These are phyloP conservation scores for Prunus mume DNA, from an alignment of 306 rosid species.

Conservation along the genomic window DNA sequence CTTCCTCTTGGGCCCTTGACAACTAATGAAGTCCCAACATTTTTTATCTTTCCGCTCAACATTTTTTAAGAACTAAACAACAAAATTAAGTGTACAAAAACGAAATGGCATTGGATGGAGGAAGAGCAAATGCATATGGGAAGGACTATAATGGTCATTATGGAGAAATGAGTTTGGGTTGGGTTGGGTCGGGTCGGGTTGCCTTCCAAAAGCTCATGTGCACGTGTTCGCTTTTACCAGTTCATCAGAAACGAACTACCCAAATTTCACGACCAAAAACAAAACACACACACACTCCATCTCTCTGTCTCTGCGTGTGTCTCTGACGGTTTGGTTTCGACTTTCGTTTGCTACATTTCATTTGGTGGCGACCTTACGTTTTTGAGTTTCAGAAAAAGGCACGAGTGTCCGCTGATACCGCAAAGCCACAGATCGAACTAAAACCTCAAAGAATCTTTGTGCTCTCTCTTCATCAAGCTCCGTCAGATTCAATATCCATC, in stretches of 20 bases:
- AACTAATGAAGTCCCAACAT: too few relatives aligned
- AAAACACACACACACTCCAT: neutral
- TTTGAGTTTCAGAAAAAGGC: conserved; percentile 7
- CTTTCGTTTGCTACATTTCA: neutral
- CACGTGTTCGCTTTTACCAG: conserved; percentile 8
- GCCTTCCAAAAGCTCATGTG: neutral
- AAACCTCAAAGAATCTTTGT: neutral
- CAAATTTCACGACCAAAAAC: neutral
- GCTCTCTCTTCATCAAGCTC: neutral
- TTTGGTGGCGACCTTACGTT: conserved; percentile 36
- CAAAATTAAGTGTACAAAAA: too few relatives aligned
- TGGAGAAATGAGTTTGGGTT: neutral
- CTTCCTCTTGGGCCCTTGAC: too few relatives aligned
- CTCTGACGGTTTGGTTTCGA: conserved; percentile 1
- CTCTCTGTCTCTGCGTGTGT: neutral
- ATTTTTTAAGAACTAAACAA: too few relatives aligned
- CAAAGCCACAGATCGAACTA: conserved; percentile 43
- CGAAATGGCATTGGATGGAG: too few relatives aligned
- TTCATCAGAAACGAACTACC: neutral
- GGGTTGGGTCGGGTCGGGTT: neutral
- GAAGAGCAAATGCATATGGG: too few relatives aligned
- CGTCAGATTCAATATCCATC: neutral
- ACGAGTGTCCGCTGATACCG: conserved; percentile 35
- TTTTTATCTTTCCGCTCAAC: too few relatives aligned
- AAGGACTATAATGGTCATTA: neutral